Evolutionary conservation across 2,329 filamentous ascomycete species (phyloP).

Genomic region (Monosporascus sp.): DNA sequence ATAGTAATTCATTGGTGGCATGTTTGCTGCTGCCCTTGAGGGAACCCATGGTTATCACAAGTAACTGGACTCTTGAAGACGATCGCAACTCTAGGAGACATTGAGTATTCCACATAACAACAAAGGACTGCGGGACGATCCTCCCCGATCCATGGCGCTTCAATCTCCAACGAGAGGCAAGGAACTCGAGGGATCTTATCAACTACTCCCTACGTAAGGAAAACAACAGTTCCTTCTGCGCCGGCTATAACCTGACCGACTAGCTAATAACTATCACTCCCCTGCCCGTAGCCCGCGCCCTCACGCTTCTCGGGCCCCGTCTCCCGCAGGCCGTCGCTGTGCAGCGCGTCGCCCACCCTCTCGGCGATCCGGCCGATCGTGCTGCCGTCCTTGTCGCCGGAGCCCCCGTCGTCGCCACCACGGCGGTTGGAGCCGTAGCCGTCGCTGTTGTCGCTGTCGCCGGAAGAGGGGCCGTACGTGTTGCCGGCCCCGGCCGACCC

Average conservation of each 20-base stretch:
- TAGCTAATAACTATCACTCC: constrained; percentile 16
- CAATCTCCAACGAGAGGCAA: no score
- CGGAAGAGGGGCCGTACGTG: background rate
- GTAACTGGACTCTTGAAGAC: no score
- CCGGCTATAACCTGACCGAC: background rate
- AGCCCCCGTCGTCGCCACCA: constrained; percentile 9
- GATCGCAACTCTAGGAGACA: no score
- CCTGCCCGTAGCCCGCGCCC: constrained; percentile 20
- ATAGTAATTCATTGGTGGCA: no score
- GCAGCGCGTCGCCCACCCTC: constrained; percentile 48
- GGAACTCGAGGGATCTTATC: no score
- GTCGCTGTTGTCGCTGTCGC: background rate
- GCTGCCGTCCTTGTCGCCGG: constrained; percentile 32
- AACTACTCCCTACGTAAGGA: no score
- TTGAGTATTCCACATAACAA: no score
- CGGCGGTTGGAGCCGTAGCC: constrained; percentile 10
- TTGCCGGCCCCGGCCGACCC: constrained; percentile 12
- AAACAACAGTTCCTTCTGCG: background rate
- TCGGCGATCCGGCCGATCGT: constrained; percentile 54
- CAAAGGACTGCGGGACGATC: no score
- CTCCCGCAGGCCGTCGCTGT: constrained; percentile 41
- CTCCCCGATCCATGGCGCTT: no score
- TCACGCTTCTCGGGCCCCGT: constrained; percentile 49
- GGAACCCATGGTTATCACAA: no score
- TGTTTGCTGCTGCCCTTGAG: no score